Evolutionary conservation across 1,284 basidiomycete genomes (phyloP).

Genomic region (Mycosarcoma maydis): DNA sequence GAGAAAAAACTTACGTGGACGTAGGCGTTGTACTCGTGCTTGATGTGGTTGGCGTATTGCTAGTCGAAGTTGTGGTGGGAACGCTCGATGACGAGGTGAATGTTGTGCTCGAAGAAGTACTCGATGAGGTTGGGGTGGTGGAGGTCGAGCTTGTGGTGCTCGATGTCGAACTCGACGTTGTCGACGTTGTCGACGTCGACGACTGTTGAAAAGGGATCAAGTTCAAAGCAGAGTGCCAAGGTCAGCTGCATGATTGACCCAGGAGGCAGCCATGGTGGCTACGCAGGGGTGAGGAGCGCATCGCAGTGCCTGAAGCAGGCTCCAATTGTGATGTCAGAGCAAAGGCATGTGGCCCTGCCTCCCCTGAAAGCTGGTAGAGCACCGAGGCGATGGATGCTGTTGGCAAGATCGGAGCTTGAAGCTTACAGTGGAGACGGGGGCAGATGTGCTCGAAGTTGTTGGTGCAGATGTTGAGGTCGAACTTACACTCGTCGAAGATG

Average conservation of each 20-base stretch:
- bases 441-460: conserved; percentile 23
- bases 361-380: conserved; percentile 25
- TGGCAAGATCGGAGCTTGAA: conserved; percentile 19
- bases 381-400: conserved; percentile 16
- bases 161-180: conserved; percentile 10
- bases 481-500: conserved; percentile 42
- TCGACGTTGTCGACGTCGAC: conserved; percentile 12
- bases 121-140: conserved; percentile 11
- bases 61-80: conserved; percentile 12
- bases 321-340: not conserved
- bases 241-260: too few relatives aligned
- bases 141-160: conserved; percentile 19
- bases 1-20: conserved; percentile 39
- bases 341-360: conserved; percentile 26
- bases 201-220: not conserved
- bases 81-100: conserved; percentile 6
- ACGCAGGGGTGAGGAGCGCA: too few relatives aligned
- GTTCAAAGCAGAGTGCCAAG: not conserved
- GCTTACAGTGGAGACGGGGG: conserved; percentile 34
- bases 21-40: conserved; percentile 29
- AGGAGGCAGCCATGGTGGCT: too few relatives aligned
- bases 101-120: conserved; percentile 8
- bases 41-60: conserved; percentile 9
- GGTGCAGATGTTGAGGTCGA: conserved; percentile 23
- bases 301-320: too few relatives aligned